phyloP scores from a whole-genome alignment of 768 basidiomycete species.

The Cystofilobasidium macerans region DNA sequence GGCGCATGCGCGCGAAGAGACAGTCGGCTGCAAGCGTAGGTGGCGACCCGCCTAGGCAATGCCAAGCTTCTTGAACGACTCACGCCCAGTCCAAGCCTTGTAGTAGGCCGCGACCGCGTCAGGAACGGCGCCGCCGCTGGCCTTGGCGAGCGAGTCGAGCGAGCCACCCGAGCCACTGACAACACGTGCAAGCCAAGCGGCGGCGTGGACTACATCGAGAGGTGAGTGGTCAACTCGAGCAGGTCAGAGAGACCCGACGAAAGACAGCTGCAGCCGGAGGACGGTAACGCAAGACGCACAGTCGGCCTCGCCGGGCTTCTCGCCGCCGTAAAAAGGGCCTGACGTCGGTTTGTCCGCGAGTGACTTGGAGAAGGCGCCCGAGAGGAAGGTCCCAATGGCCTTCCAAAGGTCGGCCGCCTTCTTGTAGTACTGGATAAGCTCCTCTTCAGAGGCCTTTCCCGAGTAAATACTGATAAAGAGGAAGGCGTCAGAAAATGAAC shows the following conservation, averaged over 20 bases:
- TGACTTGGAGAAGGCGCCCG: constrained; percentile 45
- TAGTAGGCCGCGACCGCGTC: constrained; percentile 13
- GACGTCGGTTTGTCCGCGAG: constrained; percentile 41
- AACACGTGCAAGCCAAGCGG: constrained; percentile 22
- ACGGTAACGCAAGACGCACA: constrained; percentile 10
- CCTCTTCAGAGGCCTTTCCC: neutral
- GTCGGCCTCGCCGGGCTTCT: constrained; percentile 19
- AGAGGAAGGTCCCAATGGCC: constrained; percentile 34
- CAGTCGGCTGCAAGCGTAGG: too few species aligned
- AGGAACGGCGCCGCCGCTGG: neutral
- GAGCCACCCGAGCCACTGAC: constrained; percentile 17
- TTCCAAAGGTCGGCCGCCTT: constrained; percentile 13
- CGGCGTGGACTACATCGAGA: constrained; percentile 12
- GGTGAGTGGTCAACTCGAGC: neutral
- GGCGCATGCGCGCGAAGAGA: too few species aligned
- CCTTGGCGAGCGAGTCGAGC: constrained; percentile 7
- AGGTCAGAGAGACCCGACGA: neutral
- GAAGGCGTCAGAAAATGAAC: neutral
- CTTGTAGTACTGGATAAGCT: constrained; percentile 7
- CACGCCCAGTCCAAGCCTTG: constrained; percentile 4
- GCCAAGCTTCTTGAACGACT: constrained; percentile 10
- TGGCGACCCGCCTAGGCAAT: too few species aligned
- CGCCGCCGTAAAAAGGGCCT: constrained; percentile 6
- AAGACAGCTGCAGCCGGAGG: too few species aligned
- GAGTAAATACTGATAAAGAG: constrained; percentile 10